Percentiles rank a stretch among this genome's conserved stretches.
phyloP scores from a whole-genome alignment of 371 early-diverging fungal genomes.

The Mucor racemosus region DNA sequence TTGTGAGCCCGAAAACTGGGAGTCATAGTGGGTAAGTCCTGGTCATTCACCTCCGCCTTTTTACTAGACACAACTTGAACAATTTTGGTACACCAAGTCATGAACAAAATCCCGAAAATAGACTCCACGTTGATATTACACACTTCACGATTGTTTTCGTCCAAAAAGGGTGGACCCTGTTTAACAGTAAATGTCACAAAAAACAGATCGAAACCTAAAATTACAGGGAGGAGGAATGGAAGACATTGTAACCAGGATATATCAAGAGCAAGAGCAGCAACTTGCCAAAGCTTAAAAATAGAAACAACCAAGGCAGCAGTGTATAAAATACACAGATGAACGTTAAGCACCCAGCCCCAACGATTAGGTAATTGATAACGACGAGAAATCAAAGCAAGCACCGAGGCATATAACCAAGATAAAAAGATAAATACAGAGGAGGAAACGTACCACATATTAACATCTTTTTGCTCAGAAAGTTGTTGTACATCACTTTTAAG shows the following conservation, averaged over 20 bases:
- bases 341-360: slow-evolving; percentile 34
- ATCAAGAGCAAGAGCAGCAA: background rate
- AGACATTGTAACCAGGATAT: slow-evolving; percentile 14
- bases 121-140: slow-evolving; percentile 24
- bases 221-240: background rate
- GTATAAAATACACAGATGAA: slow-evolving; percentile 28
- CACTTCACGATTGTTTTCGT: slow-evolving; percentile 21
- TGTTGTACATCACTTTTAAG: slow-evolving; percentile 8
- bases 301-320: background rate
- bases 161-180: slow-evolving; percentile 27
- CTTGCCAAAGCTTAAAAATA: slow-evolving; percentile 6
- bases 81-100: slow-evolving; percentile 27
- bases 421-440: background rate
- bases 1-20: slow-evolving; percentile 24
- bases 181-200: slow-evolving; percentile 17
- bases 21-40: slow-evolving; percentile 28
- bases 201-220: slow-evolving; percentile 19
- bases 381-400: slow-evolving; percentile 15
- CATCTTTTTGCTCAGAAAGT: background rate
- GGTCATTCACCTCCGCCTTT: slow-evolving; percentile 3
- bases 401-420: slow-evolving; percentile 28
- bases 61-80: slow-evolving; percentile 6
- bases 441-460: background rate
- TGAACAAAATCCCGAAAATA: slow-evolving; percentile 20
- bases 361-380: slow-evolving; percentile 24